Percentiles rank a stretch among this genome's conserved stretches.
These are phyloP conservation scores for Xylariaceae sp. DNA, from an alignment of 2,329 filamentous ascomycete genomes.

Conservation along the genomic window DNA sequence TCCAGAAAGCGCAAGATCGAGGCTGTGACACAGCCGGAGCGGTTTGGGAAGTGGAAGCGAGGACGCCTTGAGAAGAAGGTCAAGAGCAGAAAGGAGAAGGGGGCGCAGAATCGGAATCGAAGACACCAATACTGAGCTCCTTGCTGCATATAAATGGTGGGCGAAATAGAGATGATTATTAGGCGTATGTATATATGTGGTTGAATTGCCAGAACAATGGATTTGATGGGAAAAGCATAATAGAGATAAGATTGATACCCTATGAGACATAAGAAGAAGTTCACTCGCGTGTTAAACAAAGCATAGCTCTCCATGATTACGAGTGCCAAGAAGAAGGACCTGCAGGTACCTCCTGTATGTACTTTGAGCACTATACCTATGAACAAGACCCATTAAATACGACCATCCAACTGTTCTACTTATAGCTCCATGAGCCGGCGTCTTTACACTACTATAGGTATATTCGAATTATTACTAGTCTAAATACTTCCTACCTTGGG, in stretches of 20 bases:
- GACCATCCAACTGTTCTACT: too few relatives aligned
- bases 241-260: constrained; percentile 19
- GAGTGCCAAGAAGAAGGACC: too few relatives aligned
- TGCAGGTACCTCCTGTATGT: too few relatives aligned
- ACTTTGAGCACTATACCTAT: too few relatives aligned
- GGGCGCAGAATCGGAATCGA: constrained; percentile 72
- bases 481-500: too few relatives aligned
- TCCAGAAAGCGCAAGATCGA: constrained; percentile 89
- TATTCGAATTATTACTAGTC: too few relatives aligned
- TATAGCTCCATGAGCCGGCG: too few relatives aligned
- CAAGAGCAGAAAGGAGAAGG: constrained; percentile 80
- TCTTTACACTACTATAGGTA: too few relatives aligned
- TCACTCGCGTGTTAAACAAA: not conserved
- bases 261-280: not conserved
- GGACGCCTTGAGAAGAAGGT: constrained; percentile 86
- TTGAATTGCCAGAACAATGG: not conserved
- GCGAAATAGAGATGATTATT: not conserved
- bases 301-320: too few relatives aligned
- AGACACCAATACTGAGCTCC: constrained; percentile 72
- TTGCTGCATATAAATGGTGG: constrained; percentile 19
- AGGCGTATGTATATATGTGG: constrained; percentile 11
- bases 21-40: constrained; percentile 82
- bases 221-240: not conserved
- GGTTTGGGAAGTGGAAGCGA: constrained; percentile 77
- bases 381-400: too few relatives aligned